A percentile compares a stretch with the other conserved stretches of the same genome.
phyloP scores from a whole-genome alignment of 2,329 filamentous ascomycete species.

The Chaetomiaceae sp. region DNA sequence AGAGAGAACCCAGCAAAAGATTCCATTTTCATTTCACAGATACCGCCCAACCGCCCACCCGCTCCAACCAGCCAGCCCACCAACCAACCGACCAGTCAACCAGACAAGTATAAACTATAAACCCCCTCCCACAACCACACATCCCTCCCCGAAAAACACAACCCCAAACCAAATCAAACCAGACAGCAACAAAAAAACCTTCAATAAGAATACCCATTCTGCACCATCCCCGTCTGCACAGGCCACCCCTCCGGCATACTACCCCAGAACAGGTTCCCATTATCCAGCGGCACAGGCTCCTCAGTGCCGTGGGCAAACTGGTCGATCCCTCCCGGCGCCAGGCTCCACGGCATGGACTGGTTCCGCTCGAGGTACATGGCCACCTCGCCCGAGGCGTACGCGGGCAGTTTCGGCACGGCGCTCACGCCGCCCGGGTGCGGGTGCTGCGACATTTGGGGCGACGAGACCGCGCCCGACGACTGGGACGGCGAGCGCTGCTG shows the following conservation, averaged over 20 bases:
- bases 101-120: too few species aligned
- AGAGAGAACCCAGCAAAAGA: too few species aligned
- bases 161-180: too few species aligned
- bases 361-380: conserved; percentile 22
- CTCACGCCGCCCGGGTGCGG: neutral
- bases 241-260: conserved; percentile 10
- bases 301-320: conserved; percentile 28
- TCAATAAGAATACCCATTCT: neutral
- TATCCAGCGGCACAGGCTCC: conserved; percentile 16
- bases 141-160: too few species aligned
- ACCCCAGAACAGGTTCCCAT: conserved; percentile 24
- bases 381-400: conserved; percentile 17
- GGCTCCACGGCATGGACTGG: conserved; percentile 28
- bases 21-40: too few species aligned
- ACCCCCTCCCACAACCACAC: too few species aligned
- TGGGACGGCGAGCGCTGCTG: conserved; percentile 21
- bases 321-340: conserved; percentile 25
- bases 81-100: too few species aligned
- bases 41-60: too few species aligned
- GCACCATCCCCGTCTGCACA: neutral
- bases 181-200: too few species aligned
- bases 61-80: too few species aligned
- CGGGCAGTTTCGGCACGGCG: conserved; percentile 15
- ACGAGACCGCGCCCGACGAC: conserved; percentile 18
- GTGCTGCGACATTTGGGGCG: conserved; percentile 19